Conservation (phyloP, 805 yeast genomes). For the Spathaspora gorwiae region DNA sequence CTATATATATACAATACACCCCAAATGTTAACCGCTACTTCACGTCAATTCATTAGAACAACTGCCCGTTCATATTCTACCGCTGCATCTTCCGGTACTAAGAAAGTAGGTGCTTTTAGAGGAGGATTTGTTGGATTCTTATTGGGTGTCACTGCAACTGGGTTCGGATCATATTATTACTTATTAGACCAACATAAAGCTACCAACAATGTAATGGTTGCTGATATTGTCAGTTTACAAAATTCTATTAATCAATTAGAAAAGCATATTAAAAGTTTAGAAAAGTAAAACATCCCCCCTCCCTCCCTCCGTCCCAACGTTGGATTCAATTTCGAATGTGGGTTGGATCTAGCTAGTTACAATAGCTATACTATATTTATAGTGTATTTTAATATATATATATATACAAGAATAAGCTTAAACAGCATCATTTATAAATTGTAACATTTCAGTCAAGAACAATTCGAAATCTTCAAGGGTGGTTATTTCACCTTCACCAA, state of each 20-base stretch:
- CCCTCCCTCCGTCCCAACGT: too few species aligned
- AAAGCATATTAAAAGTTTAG: slow-evolving; percentile 61
- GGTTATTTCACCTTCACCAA: slow-evolving; percentile 4
- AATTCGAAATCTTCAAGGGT: slow-evolving; percentile 14
- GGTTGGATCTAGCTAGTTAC: not conserved
- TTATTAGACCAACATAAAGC: slow-evolving; percentile 72
- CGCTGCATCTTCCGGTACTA: slow-evolving; percentile 16
- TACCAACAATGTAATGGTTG: slow-evolving; percentile 65
- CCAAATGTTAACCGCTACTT: too few species aligned
- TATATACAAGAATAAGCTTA: too few species aligned
- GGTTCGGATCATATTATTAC: slow-evolving; percentile 73
- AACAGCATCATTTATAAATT: not conserved
- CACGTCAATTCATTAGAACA: slow-evolving; percentile 15
- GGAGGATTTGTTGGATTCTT: slow-evolving; percentile 70
- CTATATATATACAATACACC: too few species aligned
- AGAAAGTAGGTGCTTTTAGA: slow-evolving; percentile 38
- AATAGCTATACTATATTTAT: not conserved
- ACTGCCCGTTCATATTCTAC: slow-evolving; percentile 28
- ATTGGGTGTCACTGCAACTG: slow-evolving; percentile 70
- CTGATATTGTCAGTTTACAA: slow-evolving; percentile 70
- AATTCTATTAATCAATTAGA: slow-evolving; percentile 65
- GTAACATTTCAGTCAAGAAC: slow-evolving; percentile 20
- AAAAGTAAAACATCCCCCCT: slow-evolving; percentile 16
- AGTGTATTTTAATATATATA: too few species aligned
- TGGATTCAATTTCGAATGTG: not conserved